These are phyloP conservation scores for Monosporascus sp. DNA, from an alignment of 2,329 filamentous ascomycete genomes.

Conservation along the genomic window DNA sequence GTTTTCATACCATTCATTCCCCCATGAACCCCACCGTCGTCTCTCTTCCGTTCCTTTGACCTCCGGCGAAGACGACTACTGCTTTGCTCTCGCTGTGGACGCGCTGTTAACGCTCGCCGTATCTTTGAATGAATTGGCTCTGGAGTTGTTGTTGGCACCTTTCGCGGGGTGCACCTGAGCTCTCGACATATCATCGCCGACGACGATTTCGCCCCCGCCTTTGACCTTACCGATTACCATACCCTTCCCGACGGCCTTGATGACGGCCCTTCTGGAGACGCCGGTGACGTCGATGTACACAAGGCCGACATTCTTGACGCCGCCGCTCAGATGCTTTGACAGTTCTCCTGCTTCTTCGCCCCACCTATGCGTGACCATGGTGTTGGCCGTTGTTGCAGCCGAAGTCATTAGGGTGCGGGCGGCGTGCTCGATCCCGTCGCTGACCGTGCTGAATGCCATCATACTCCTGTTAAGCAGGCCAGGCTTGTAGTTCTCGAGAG, in stretches of 20 bases:
- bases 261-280: constrained; percentile 79
- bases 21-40: neutral
- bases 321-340: constrained; percentile 69
- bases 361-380: constrained; percentile 84
- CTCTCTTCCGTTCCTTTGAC: neutral
- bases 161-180: constrained; percentile 9
- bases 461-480: constrained; percentile 91
- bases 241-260: constrained; percentile 93
- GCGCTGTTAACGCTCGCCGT: constrained; percentile 14
- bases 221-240: constrained; percentile 86
- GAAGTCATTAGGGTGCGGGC: constrained; percentile 72
- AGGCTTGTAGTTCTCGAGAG: constrained; percentile 67
- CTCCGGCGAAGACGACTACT: neutral
- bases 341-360: constrained; percentile 79
- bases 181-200: constrained; percentile 50
- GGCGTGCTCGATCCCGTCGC: constrained; percentile 87
- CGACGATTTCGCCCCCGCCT: constrained; percentile 68
- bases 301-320: constrained; percentile 91
- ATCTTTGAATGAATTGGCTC: constrained; percentile 9
- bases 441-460: constrained; percentile 93
- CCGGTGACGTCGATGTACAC: constrained; percentile 97
- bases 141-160: constrained; percentile 19
- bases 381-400: constrained; percentile 72
- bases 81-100: constrained; percentile 12
- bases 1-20: neutral